These are phyloP conservation scores for Kazachstania bromeliacearum DNA, from an alignment of 805 yeast species.

Conservation along the genomic window DNA sequence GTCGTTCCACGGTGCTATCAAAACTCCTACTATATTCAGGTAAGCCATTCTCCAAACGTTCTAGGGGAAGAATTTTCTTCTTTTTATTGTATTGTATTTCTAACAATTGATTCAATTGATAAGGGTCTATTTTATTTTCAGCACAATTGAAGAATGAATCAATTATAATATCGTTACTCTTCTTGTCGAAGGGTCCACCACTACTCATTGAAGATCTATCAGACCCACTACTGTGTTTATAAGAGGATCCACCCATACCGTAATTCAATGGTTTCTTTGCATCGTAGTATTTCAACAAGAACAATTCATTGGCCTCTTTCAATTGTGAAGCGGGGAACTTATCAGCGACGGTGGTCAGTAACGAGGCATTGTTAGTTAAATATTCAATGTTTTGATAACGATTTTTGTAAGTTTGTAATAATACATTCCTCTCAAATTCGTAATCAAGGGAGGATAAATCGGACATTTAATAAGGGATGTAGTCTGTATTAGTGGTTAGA, in stretches of 20 bases:
- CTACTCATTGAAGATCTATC: background rate
- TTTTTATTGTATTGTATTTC: background rate
- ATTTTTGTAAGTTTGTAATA: conserved; percentile 1
- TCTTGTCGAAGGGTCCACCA: background rate
- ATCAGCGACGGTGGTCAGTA: conserved; percentile 3
- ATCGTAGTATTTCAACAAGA: conserved; percentile 3
- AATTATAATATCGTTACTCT: conserved; percentile 4
- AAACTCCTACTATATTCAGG: too few species aligned
- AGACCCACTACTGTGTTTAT: conserved; percentile 3
- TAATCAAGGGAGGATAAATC: too few species aligned
- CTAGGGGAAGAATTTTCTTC: background rate
- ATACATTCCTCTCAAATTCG: background rate
- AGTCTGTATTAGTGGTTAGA: background rate
- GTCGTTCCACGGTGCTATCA: too few species aligned
- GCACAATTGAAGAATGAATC: conserved; percentile 12
- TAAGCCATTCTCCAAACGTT: background rate
- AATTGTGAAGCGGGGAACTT: conserved; percentile 2
- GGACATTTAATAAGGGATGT: too few species aligned
- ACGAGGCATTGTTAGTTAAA: conserved; percentile 2
- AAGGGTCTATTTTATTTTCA: conserved; percentile 12
- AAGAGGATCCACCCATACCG: background rate
- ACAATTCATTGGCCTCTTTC: conserved; percentile 1
- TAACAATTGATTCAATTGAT: conserved; percentile 3
- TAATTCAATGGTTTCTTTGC: background rate
- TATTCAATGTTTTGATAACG: conserved; percentile 1